These are phyloP conservation scores for Euphorbia peplus DNA, from an alignment of 345 rosid species.

Conservation along the genomic window DNA sequence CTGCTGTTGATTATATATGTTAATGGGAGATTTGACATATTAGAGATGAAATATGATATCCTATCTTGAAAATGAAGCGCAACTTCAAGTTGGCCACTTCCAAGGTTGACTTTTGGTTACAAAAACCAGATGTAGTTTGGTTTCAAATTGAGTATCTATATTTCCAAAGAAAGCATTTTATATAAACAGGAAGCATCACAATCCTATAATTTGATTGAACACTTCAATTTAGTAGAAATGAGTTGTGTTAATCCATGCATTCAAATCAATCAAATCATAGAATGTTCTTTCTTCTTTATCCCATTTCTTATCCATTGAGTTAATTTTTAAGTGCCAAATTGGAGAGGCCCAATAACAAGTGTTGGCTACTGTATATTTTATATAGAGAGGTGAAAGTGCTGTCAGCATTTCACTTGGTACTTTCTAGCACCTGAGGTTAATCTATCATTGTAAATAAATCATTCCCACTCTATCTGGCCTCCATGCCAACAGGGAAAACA, in stretches of 20 bases:
- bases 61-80: neutral
- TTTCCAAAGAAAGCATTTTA: neutral
- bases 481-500: neutral
- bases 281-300: neutral
- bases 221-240: neutral
- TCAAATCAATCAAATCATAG: neutral
- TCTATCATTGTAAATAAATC: no score
- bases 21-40: neutral
- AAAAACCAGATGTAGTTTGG: neutral
- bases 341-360: conserved; percentile 1
- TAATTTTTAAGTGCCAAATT: neutral
- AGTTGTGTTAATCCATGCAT: neutral
- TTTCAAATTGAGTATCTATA: no score
- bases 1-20: neutral
- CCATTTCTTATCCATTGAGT: neutral
- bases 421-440: neutral
- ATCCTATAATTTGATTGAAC: conserved; percentile 6
- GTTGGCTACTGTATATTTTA: neutral
- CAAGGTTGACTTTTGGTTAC: conserved; percentile 1
- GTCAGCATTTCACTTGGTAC: conserved; percentile 14
- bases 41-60: neutral
- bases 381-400: conserved; percentile 10
- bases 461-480: no score
- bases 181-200: conserved; percentile 5
- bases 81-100: conserved; percentile 12